Base-by-base conservation (phyloP, 208 protist genomes). In the Wallacemonas rigidus region DNA sequence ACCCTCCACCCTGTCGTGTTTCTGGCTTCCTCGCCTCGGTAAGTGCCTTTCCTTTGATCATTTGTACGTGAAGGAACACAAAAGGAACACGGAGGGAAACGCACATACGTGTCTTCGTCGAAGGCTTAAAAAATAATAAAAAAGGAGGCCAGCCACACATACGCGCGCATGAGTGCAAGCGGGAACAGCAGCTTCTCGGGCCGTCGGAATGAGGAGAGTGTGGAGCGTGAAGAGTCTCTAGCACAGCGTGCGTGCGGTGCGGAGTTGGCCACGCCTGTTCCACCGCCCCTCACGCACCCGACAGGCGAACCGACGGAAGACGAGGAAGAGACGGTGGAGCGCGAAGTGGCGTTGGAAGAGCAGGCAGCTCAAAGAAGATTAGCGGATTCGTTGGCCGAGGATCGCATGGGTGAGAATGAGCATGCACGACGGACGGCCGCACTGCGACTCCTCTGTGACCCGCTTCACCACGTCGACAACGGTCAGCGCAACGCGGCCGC, bases 101-200 rank as follows among this genome's bases (percentile, higher is more conserved):
- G 26, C 26, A 26, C 26, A 26, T 26, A 26, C 26, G 26, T 26
- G 17, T 39, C 45, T 14, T 50, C 45, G 45, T 6, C 12, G 45
- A 50, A 6, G 45, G 45, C 45, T 50, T 26, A 26, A 26, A 26
- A 26, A 26, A 26, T 1, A 26, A 26, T 1, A 26, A 26, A 26
- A 26, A 26, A 26, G 26, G 26, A 26, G 26, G 26, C 26, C 45
- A 12, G 8, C 8, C 45, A 12, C 45, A 50, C 6, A 50, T 12
- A 6, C 12, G 6, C 12, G 45, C 8, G 12, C 45, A 50, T 50
- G 45, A 50, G 45, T 12, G 50, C 60, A n/a, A 50, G 60, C 26
- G 60, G 40, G 15, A 65, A 65, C 43, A 65, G 60, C 40, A 65
- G 60, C 40, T 65, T 65, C 60, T 53, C 38, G 5, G 60, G 60